Percentiles rank a stretch among this genome's conserved stretches.
phyloP scores from a whole-genome alignment of 805 yeast species.

The Brettanomyces naardenensis region DNA sequence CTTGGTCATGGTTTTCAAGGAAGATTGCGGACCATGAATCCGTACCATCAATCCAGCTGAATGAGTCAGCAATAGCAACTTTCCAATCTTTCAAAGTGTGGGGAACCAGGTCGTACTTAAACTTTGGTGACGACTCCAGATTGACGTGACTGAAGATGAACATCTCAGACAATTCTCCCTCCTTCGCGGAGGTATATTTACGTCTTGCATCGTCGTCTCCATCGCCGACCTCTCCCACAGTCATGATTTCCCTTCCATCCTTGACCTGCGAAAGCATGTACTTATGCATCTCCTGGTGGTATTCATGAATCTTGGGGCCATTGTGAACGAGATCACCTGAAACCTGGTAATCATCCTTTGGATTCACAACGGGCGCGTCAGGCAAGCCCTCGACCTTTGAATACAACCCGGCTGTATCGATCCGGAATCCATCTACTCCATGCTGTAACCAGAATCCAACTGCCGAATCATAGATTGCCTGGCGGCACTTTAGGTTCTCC shows the following conservation, averaged over 20 bases:
- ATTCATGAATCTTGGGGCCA: conserved; percentile 54
- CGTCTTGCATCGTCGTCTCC: conserved; percentile 33
- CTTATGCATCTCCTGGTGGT: conserved; percentile 39
- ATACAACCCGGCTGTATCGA: conserved; percentile 47
- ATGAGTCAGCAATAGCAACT: conserved; percentile 28
- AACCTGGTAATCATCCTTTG: conserved; percentile 21
- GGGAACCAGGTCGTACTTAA: conserved; percentile 28
- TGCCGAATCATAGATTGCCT: conserved; percentile 36
- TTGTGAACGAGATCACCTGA: conserved; percentile 35
- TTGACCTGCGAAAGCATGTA: conserved; percentile 32
- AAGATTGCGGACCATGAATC: conserved; percentile 53
- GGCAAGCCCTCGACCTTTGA: conserved; percentile 28
- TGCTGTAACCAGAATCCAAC: conserved; percentile 42
- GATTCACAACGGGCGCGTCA: conserved; percentile 41
- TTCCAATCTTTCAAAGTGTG: conserved; percentile 34
- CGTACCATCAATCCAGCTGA: conserved; percentile 35
- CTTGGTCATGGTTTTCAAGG: conserved; percentile 54
- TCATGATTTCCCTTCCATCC: conserved; percentile 28
- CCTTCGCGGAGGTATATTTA: conserved; percentile 31
- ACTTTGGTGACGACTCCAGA: conserved; percentile 30
- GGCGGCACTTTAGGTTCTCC: conserved; percentile 40
- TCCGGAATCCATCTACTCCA: conserved; percentile 54
- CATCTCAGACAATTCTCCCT: conserved; percentile 34
- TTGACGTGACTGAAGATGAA: conserved; percentile 29
- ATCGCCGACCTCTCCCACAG: conserved; percentile 50